Base-by-base conservation (phyloP, 2,329 filamentous ascomycete species). In the Cytospora mali region DNA sequence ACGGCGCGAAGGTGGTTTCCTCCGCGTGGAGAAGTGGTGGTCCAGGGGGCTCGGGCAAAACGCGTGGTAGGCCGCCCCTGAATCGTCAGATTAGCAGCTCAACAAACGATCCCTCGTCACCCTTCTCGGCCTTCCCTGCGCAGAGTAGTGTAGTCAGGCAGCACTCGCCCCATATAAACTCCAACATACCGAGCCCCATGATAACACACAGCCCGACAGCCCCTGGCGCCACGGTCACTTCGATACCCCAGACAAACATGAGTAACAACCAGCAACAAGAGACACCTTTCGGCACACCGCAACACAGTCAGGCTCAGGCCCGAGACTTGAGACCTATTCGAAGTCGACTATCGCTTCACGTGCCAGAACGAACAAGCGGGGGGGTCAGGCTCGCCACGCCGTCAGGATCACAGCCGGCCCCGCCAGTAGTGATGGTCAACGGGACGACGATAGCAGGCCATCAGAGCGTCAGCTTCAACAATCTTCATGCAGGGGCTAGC, bases 1-100 rank as follows among this genome's bases (percentile, higher is more conserved):
- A 96, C 72, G 93, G 93, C 0, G 90, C 92, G 0, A 86, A 86
- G 71, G 92, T 91, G 7, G 92, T 97, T 0, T 97, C 93, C 0
- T 97, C 93, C 11, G 93, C 93, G 0, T 97, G 93, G 93, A 87
- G 89, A 61, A 86, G 86, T 66, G 85, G 83, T 63, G 84, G 84
- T 18, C 80, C 82, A 46, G 80, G 86, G 14, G 78, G 84, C 1
- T 85, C 82, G 5, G 88, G 89, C 2, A 96, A 93, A 73, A 81
- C 90, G 16, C 82, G 93, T 67, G 93, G 93, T 7, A 82, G 93
- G 64, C 93, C 93, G 49, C 91, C 92, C 0, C 90, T 88, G 61
- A 91, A 89, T 69, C 84, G 87, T 10, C 62, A 61, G 29, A 42
- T 42, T 11, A 64, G 59, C 28, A 83, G 81, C n/a, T 58, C 65